Base-by-base conservation (phyloP, 139 green algal genomes). In the Yamagishiella unicocca region DNA sequence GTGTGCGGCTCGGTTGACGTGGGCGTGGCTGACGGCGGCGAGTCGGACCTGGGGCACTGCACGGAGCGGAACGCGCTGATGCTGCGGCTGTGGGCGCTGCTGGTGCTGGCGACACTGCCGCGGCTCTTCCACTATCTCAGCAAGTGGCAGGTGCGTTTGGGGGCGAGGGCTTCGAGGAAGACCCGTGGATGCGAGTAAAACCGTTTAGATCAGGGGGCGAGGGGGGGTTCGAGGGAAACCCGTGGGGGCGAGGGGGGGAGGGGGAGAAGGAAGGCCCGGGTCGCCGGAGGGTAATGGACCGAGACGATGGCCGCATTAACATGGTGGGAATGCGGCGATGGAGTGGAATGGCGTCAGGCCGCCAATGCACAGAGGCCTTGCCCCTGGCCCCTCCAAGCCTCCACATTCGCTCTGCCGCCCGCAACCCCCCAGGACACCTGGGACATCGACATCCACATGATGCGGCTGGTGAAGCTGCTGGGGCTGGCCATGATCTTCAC, bases 381-480 rank as follows among this genome's bases (percentile, higher is more conserved):
- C n/a, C n/a, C n/a, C n/a, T n/a, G n/a, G n/a, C n/a, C n/a, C n/a
- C n/a, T n/a, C n/a, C n/a, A n/a, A n/a, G n/a, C 40, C 40, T 29
- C 25, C 70, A 3, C 40, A 4, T 42, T 8, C 31, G 29, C 64
- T 42, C 21, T 4, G n/a, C 4, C n/a, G 7, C 9, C 8, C n/a
- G 12, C 64, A 12, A 8, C 46, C 50, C 17, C n/a, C n/a, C 83
- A 89, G 84, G 84, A 89, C 55, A 83, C 84, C 7, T 89, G 84
- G 84, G 71, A 74, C 33, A 33, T 78, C 4, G 72, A 90, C 86
- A 84, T 87, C 78, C 68, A 88, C 62, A 62, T 72, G 45, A 76
- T 92, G 81, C 85, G 89, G 14, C 77, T 93, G 78, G 38, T 91
- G 38, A 89, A 93, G 81, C 86, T 91, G 71, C 8, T 93, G 55